These are phyloP conservation scores for Populus ilicifolia DNA, from an alignment of 345 rosid genomes.

Conservation along the genomic window DNA sequence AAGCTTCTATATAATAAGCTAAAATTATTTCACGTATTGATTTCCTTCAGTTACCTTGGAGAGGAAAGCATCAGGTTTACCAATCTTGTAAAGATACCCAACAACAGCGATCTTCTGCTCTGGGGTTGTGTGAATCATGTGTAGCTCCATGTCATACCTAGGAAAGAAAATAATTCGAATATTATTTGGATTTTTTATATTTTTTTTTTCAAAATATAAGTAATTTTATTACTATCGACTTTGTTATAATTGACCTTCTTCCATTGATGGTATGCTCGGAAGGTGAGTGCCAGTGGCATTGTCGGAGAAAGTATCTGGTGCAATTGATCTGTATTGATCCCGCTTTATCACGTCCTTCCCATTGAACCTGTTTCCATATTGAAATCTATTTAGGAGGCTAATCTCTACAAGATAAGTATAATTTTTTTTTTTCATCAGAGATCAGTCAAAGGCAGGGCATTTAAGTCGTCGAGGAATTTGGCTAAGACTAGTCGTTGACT, in stretches of 20 bases:
- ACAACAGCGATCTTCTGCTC: slow-evolving; percentile 48
- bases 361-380: slow-evolving; percentile 39
- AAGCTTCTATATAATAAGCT: too few relatives aligned
- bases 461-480: too few relatives aligned
- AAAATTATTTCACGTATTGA: too few relatives aligned
- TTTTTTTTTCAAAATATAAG: too few relatives aligned
- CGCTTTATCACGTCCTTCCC: slow-evolving; percentile 34
- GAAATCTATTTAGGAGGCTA: too few relatives aligned
- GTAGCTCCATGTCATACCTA: slow-evolving; percentile 66
- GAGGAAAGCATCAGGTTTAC: slow-evolving; percentile 49
- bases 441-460: too few relatives aligned
- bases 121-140: slow-evolving; percentile 59
- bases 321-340: slow-evolving; percentile 47
- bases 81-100: slow-evolving; percentile 49
- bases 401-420: too few relatives aligned
- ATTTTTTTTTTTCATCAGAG: too few relatives aligned
- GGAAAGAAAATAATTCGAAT: neutral
- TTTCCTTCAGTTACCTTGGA: slow-evolving; percentile 36
- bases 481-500: too few relatives aligned
- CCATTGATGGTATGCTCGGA: slow-evolving; percentile 75
- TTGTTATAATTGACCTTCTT: slow-evolving; percentile 32
- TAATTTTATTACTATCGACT: neutral
- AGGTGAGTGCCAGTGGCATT: slow-evolving; percentile 80
- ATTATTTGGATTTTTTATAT: too few relatives aligned
- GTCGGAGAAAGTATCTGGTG: slow-evolving; percentile 48